Percentiles rank a stretch among this genome's conserved stretches.
Conservation (phyloP, 768 basidiomycete species). For the Termitomyces sp. region DNA sequence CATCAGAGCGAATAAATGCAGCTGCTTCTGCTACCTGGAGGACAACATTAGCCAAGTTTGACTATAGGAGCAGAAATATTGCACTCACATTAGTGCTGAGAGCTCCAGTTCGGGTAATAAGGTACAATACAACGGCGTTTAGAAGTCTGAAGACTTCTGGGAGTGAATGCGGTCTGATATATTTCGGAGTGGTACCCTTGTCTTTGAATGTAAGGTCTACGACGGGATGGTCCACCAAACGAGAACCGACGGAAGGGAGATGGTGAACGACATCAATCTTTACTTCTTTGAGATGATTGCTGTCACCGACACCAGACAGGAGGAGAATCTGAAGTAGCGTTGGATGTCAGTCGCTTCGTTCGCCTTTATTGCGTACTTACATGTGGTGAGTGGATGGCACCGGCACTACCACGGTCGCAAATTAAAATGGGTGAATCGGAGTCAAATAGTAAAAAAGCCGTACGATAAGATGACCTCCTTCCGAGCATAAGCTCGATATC, state of each 20-base stretch:
- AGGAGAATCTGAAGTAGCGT: conserved; percentile 44
- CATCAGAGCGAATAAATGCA: conserved; percentile 54
- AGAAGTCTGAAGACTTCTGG: conserved; percentile 22
- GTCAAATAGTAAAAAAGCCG: neutral
- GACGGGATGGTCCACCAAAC: conserved; percentile 69
- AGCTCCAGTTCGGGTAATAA: conserved; percentile 39
- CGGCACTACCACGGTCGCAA: conserved; percentile 34
- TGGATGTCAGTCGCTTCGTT: neutral
- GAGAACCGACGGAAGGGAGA: conserved; percentile 68
- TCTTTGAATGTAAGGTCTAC: conserved; percentile 52
- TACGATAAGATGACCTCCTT: conserved; percentile 58
- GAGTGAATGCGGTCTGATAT: conserved; percentile 28
- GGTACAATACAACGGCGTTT: conserved; percentile 34
- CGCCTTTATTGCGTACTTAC: conserved; percentile 18
- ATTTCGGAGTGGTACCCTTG: conserved; percentile 40
- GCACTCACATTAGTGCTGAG: conserved; percentile 47
- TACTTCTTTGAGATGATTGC: conserved; percentile 44
- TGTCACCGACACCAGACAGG: conserved; percentile 77
- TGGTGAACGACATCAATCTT: conserved; percentile 55
- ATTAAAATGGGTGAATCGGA: neutral
- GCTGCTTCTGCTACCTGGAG: conserved; percentile 45
- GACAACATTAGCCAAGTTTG: neutral
- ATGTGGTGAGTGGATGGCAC: conserved; percentile 60
- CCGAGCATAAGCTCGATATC: conserved; percentile 37
- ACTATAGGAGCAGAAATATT: neutral